A percentile compares a stretch with the other conserved stretches of the same genome.
phyloP scores from a whole-genome alignment of 345 rosid species.

The Populus pruinosa region DNA sequence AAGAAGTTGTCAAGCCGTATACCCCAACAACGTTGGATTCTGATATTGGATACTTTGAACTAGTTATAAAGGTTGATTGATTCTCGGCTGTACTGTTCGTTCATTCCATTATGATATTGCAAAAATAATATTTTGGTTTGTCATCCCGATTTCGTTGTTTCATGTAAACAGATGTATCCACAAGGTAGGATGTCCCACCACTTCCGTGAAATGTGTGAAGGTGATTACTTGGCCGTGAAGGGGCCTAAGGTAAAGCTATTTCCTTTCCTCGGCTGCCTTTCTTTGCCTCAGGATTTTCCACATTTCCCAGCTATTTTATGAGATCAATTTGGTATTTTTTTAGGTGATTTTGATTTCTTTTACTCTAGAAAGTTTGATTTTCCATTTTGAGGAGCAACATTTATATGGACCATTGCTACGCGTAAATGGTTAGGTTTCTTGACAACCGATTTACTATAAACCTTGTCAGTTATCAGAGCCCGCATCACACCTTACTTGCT shows the following conservation, averaged over 20 bases:
- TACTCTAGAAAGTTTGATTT: not conserved
- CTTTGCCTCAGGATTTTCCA: not conserved
- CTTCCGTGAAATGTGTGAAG: constrained; percentile 25
- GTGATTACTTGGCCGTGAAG: constrained; percentile 27
- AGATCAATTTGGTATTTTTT: not conserved
- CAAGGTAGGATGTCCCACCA: constrained; percentile 37
- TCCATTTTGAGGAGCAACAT: not conserved
- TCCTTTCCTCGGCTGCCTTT: not conserved
- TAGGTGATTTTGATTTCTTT: not conserved
- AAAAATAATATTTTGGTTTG: not conserved
- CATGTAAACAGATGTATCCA: constrained; percentile 25
- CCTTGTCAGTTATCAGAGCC: not conserved
- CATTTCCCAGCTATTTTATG: not conserved
- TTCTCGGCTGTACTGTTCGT: not conserved
- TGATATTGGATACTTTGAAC: constrained; percentile 27
- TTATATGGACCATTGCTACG: not conserved
- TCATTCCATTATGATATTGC: not conserved
- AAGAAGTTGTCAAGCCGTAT: constrained; percentile 29
- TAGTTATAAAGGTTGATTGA: constrained; percentile 26
- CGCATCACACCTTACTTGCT: not conserved
- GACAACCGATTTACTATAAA: not conserved
- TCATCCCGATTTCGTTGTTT: not conserved
- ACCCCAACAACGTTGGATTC: constrained; percentile 31
- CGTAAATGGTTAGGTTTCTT: not conserved
- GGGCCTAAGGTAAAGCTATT: constrained; percentile 29